Conservation (phyloP, 495 filamentous ascomycete species). For the Lepraria neglecta region DNA sequence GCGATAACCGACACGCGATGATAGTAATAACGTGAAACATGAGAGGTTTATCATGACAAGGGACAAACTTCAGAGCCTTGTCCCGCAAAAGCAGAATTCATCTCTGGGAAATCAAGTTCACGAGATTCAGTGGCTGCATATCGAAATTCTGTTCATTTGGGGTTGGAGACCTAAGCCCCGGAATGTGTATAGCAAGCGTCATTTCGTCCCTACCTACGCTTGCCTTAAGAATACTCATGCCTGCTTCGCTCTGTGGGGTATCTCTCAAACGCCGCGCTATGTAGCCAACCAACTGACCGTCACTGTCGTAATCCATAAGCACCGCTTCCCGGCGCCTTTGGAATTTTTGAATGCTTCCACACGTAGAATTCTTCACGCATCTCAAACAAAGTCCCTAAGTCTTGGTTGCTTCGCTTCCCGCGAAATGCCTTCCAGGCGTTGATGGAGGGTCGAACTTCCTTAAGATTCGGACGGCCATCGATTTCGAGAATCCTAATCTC, state of each 20-base stretch:
- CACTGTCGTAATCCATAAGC: neutral
- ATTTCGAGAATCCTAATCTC: constrained; percentile 38
- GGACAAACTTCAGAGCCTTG: neutral
- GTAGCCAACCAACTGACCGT: neutral
- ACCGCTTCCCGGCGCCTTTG: constrained; percentile 15
- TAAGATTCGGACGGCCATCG: constrained; percentile 36
- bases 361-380: constrained; percentile 39
- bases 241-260: neutral
- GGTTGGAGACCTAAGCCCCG: neutral
- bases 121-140: neutral
- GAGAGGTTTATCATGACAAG: neutral
- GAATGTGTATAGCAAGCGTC: neutral
- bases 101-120: too few relatives aligned
- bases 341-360: constrained; percentile 16
- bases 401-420: constrained; percentile 48
- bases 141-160: neutral
- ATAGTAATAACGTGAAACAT: neutral
- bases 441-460: constrained; percentile 26
- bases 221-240: neutral
- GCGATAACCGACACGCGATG: neutral
- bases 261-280: constrained; percentile 3
- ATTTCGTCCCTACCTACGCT: neutral
- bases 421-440: constrained; percentile 51
- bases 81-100: neutral
- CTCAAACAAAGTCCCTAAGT: constrained; percentile 51